These are phyloP conservation scores for Penicillium pancosmium DNA, from an alignment of 495 filamentous ascomycete genomes.

Conservation along the genomic window DNA sequence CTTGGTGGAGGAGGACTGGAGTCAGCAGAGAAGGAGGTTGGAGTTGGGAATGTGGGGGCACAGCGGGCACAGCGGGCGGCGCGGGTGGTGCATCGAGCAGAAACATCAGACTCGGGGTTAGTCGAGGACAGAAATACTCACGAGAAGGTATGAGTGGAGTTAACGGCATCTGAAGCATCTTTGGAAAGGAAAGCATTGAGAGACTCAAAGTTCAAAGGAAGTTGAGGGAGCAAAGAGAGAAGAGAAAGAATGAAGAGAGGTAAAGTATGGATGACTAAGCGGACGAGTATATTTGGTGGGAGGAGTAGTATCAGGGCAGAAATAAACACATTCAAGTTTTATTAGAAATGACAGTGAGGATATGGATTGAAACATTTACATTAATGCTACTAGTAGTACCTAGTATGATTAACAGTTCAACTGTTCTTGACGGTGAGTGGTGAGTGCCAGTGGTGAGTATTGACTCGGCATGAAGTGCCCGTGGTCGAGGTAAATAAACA, in stretches of 20 bases:
- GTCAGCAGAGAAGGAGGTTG: slow-evolving; percentile 34
- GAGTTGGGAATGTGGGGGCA: slow-evolving; percentile 44
- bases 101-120: not conserved
- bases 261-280: slow-evolving; percentile 15
- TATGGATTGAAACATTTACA: not conserved
- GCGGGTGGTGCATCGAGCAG: not conserved
- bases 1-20: slow-evolving; percentile 24
- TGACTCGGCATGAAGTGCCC: too few relatives aligned
- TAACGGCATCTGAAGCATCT: slow-evolving; percentile 48
- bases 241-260: slow-evolving; percentile 7
- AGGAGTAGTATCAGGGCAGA: too few relatives aligned
- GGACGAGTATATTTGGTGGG: not conserved
- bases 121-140: slow-evolving; percentile 30
- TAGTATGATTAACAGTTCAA: too few relatives aligned
- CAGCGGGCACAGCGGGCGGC: slow-evolving; percentile 1
- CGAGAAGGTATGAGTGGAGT: slow-evolving; percentile 31
- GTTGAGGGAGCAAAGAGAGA: not conserved
- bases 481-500: too few relatives aligned
- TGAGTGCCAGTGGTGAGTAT: too few relatives aligned
- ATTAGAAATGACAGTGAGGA: not conserved
- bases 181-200: not conserved
- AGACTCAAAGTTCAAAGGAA: not conserved
- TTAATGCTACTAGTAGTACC: too few relatives aligned
- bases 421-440: too few relatives aligned
- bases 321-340: too few relatives aligned